Conservation (phyloP, 805 yeast genomes). For the Brettanomyces sp. region DNA sequence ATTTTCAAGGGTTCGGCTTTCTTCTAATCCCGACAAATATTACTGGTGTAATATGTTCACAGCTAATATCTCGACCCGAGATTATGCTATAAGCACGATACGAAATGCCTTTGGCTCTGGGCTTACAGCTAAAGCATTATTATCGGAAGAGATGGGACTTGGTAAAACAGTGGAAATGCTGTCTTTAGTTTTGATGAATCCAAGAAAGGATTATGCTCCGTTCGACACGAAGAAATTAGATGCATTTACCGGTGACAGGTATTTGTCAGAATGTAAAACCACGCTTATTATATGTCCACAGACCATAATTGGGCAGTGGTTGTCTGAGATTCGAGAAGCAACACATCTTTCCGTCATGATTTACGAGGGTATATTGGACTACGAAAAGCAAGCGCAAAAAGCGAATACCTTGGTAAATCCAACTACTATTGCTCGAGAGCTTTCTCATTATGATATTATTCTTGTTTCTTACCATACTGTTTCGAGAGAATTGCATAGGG, state of each 20-base stretch:
- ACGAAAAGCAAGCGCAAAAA: constrained; percentile 26
- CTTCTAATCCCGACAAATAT: background rate
- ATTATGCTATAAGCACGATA: constrained; percentile 17
- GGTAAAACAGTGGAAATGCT: constrained; percentile 89
- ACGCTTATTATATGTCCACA: constrained; percentile 83
- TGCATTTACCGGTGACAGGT: constrained; percentile 32
- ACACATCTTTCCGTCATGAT: constrained; percentile 50
- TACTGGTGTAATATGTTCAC: constrained; percentile 44
- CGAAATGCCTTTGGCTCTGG: constrained; percentile 6
- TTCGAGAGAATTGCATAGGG: constrained; percentile 70
- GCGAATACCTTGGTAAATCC: constrained; percentile 16
- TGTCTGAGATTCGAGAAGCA: constrained; percentile 50
- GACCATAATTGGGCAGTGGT: constrained; percentile 81
- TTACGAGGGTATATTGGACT: constrained; percentile 47
- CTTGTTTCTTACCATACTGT: constrained; percentile 69
- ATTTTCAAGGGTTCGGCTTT: constrained; percentile 29
- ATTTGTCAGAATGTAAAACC: constrained; percentile 47
- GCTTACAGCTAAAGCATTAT: constrained; percentile 46
- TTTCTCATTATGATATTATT: constrained; percentile 65
- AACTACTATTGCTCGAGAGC: constrained; percentile 35
- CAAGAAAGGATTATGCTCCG: constrained; percentile 28
- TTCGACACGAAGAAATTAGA: constrained; percentile 22
- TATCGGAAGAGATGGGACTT: constrained; percentile 95
- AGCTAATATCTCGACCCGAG: constrained; percentile 33
- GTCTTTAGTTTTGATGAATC: constrained; percentile 54